phyloP scores from a whole-genome alignment of 75 land plant species.

The Cryptomeria japonica region DNA sequence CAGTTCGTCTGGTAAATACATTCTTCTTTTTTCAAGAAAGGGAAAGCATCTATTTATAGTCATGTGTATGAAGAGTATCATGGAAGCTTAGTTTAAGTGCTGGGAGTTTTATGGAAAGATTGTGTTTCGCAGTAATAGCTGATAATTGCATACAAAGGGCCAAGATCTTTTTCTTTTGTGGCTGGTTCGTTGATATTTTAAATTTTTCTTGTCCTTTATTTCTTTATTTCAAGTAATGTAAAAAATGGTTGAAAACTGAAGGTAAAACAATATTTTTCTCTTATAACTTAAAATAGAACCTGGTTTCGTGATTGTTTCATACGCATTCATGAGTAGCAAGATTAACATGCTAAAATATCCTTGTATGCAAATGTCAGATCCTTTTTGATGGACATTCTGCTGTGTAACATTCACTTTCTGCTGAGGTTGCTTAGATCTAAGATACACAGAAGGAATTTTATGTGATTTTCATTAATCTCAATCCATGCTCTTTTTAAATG shows the following conservation, averaged over 20 bases:
- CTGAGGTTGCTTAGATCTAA: not conserved
- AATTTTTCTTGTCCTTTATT: not conserved
- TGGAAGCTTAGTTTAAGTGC: not conserved
- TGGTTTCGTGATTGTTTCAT: not conserved
- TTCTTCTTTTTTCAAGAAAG: not conserved
- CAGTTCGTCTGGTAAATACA: constrained; percentile 82
- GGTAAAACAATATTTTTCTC: not conserved
- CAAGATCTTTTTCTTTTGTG: not conserved
- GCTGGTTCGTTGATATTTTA: not conserved
- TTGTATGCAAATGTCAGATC: not conserved
- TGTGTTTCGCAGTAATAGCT: not conserved
- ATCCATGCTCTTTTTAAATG: not conserved
- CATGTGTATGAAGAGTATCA: not conserved
- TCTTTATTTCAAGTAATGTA: not conserved
- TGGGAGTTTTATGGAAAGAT: not conserved
- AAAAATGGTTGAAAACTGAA: not conserved
- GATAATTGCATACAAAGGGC: not conserved
- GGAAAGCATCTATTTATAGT: not conserved
- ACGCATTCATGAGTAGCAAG: not conserved
- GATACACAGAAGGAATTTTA: too few species aligned
- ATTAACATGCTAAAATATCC: too few species aligned
- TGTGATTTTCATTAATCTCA: not conserved
- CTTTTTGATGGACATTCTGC: not conserved
- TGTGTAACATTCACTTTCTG: not conserved
- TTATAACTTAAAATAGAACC: not conserved